These are phyloP conservation scores for Tylopilus sp. DNA, from an alignment of 768 basidiomycete species.

Conservation along the genomic window DNA sequence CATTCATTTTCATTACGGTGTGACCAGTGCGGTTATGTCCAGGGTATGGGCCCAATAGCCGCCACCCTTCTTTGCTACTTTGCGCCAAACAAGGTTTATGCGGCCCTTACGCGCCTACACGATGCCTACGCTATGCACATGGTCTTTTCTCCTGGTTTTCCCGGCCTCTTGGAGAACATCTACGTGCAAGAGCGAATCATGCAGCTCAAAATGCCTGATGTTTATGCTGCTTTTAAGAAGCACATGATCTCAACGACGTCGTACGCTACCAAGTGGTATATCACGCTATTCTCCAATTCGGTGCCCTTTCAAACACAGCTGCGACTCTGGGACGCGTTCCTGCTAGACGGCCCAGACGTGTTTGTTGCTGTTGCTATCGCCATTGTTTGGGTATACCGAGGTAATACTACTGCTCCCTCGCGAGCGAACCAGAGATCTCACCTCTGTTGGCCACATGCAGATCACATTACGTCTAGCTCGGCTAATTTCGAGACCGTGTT, in stretches of 20 bases:
- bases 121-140: conserved; percentile 83
- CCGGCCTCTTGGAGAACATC: conserved; percentile 92
- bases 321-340: conserved; percentile 90
- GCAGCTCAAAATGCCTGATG: conserved; percentile 84
- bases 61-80: conserved; percentile 93
- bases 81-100: conserved; percentile 84
- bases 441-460: conserved; percentile 36
- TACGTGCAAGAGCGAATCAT: conserved; percentile 92
- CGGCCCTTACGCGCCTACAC: conserved; percentile 83
- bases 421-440: conserved; percentile 3
- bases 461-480: conserved; percentile 73
- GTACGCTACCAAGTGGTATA: conserved; percentile 99
- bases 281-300: conserved; percentile 93
- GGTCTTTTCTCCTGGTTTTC: conserved; percentile 92
- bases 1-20: conserved; percentile 91
- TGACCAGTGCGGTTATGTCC: conserved; percentile 87
- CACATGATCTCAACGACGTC: conserved; percentile 91
- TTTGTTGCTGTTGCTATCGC: conserved; percentile 83
- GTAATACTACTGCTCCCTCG: conserved; percentile 39
- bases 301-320: conserved; percentile 95
- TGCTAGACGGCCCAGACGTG: conserved; percentile 86
- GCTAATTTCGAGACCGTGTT: conserved; percentile 92
- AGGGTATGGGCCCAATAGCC: conserved; percentile 98
- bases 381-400: conserved; percentile 88
- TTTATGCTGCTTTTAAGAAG: conserved; percentile 80